These are phyloP conservation scores for Umbelopsis ramanniana DNA, from an alignment of 192 early-diverging fungal genomes.

Conservation along the genomic window DNA sequence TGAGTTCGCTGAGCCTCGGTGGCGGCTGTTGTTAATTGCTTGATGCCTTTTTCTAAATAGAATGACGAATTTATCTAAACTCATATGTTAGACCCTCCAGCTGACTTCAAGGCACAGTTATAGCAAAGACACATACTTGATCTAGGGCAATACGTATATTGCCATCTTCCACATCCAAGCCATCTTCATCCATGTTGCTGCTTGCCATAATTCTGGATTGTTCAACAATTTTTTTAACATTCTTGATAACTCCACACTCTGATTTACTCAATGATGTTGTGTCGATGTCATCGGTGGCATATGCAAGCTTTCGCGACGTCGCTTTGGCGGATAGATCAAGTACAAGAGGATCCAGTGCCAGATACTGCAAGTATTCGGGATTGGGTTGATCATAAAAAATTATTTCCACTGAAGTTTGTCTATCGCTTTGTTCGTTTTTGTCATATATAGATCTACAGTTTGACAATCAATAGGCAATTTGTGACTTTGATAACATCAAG, in stretches of 20 bases:
- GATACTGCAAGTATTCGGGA: constrained; percentile 63
- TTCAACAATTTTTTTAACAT: constrained; percentile 42
- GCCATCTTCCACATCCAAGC: constrained; percentile 9
- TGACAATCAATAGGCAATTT: neutral
- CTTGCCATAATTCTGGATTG: constrained; percentile 29
- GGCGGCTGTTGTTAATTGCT: constrained; percentile 9
- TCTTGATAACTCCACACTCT: constrained; percentile 31
- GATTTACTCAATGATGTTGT: neutral
- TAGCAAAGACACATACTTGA: constrained; percentile 47
- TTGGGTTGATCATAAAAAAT: constrained; percentile 65
- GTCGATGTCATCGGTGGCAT: constrained; percentile 1
- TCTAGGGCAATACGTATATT: constrained; percentile 53
- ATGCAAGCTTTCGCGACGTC: neutral
- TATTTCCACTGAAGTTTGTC: constrained; percentile 40
- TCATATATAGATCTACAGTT: neutral
- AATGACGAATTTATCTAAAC: constrained; percentile 68
- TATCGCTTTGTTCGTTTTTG: constrained; percentile 16
- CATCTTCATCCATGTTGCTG: neutral
- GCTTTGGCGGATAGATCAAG: constrained; percentile 62
- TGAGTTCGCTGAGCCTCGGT: neutral
- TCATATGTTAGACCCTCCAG: neutral
- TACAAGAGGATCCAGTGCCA: constrained; percentile 66
- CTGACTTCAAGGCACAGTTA: neutral
- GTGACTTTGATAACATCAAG: neutral
- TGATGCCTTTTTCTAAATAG: constrained; percentile 57